A percentile compares a stretch with the other conserved stretches of the same genome.
phyloP scores from a whole-genome alignment of 2,329 filamentous ascomycete species.

The Aaosphaeria arxii region DNA sequence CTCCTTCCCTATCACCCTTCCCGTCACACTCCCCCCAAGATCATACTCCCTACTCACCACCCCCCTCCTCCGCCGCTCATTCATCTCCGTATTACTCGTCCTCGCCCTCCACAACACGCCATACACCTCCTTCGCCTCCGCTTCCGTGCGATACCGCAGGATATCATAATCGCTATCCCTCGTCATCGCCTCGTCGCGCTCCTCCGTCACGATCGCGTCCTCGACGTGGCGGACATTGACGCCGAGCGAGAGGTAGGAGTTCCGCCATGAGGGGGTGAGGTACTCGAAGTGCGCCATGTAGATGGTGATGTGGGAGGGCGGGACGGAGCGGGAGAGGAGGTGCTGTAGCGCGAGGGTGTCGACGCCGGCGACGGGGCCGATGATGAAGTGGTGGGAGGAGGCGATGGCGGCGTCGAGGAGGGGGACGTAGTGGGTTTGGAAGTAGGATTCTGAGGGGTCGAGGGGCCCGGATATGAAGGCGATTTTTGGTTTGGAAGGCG shows the following conservation, averaged over 20 bases:
- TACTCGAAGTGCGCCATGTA: conserved; percentile 14
- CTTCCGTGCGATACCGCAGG: conserved; percentile 23
- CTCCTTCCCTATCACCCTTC: no score
- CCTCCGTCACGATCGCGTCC: conserved; percentile 16
- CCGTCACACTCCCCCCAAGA: conserved; percentile 1
- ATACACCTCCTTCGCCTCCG: conserved; percentile 25
- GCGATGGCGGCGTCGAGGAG: conserved; percentile 29
- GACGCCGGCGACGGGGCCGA: conserved; percentile 20
- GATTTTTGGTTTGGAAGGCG: not conserved
- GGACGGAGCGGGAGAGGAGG: conserved; percentile 12
- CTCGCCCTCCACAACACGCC: conserved; percentile 19
- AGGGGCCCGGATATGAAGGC: conserved; percentile 35
- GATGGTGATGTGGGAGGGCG: conserved; percentile 6
- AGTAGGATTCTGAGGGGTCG: conserved; percentile 20
- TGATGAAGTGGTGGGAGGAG: conserved; percentile 21
- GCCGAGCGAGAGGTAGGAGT: not conserved
- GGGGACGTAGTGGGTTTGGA: conserved; percentile 26
- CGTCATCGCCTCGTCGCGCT: conserved; percentile 34
- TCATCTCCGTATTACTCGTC: conserved; percentile 37
- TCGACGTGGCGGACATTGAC: conserved; percentile 15
- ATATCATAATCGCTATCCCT: conserved; percentile 33
- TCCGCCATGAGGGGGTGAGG: not conserved
- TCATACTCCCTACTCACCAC: conserved; percentile 1
- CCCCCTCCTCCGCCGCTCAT: conserved; percentile 27
- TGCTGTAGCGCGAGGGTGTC: conserved; percentile 25